Evolutionary conservation across 2,329 filamentous ascomycete genomes (phyloP), one percentile per base, ranked within the genome.

Genomic region (Huntiella bhutanensis): DNA sequence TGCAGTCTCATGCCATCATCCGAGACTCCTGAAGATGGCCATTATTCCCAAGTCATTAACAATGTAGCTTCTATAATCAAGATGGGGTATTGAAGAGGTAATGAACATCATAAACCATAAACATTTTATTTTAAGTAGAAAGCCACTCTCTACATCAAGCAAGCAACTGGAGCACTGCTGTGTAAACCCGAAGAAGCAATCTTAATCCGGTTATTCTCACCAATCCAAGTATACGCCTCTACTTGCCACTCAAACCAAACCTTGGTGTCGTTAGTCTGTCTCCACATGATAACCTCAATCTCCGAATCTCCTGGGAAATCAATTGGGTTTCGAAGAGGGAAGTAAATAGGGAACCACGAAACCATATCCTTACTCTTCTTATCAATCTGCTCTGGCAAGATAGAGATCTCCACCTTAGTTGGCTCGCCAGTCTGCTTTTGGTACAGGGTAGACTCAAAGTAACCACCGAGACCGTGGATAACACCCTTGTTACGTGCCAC

Each of bases 181-280:
- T 79, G 79, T 53, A 83, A 59, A 44, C 79, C 78, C 40, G 75
- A 79, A 41, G 67, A 66, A 4, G 68, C 78, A 13, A 85, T 64
- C 61, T 79, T 79, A 60, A 83, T 67, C 47, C 78, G 66, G 53
- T 67, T 65, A 35, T 69, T 66, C n/a, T 69, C 69, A 1, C 71
- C 71, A 43, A 74, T 62, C 66, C 73, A 78, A 15, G 69, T 71
- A 60, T 79, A 95, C 8, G 82, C 83, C 60, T 96, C 91, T 2
- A 95, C 79, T 51, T 91, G 69, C 91, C 91, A 98, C 60, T 98
- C 91, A 60, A 98, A 98, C 92, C 91, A 98, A 5, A 98, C 91
- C 60, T 83, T 92, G 34, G 81, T 76, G 58, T 95, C 85, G 57
- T 98, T 88, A 1, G 91, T 96, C 62, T 92, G 83, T 43, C 91